phyloP scores from a whole-genome alignment of 2,329 filamentous ascomycete species.

The Colletotrichum chlorophyti region DNA sequence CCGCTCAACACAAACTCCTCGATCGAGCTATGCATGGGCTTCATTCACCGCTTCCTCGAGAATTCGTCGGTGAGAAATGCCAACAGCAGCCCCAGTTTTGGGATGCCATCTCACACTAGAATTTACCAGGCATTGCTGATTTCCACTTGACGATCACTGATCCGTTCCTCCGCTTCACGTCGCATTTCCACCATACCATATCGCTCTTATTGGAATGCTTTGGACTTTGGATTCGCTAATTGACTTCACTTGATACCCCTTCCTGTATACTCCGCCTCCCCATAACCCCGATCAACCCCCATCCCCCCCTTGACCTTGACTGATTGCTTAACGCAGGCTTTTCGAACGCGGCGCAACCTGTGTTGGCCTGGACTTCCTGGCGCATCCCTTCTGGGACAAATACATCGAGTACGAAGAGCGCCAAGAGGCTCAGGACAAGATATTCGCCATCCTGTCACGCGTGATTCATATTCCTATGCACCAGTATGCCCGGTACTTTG shows the following conservation, averaged over 20 bases:
- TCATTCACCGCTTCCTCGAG: conserved; percentile 44
- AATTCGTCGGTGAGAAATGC: conserved; percentile 74
- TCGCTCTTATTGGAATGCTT: conserved; percentile 42
- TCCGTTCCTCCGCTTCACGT: conserved; percentile 50
- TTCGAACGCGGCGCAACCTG: conserved; percentile 88
- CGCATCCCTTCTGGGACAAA: conserved; percentile 98
- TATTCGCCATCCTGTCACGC: conserved; percentile 83
- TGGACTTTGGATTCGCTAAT: conserved; percentile 57
- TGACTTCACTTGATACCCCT: conserved; percentile 58
- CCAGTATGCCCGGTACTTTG: conserved; percentile 93
- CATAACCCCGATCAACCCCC: conserved; percentile 36
- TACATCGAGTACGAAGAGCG: conserved; percentile 97
- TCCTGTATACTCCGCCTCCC: conserved; percentile 67
- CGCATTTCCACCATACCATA: conserved; percentile 41
- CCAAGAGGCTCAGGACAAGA: conserved; percentile 80
- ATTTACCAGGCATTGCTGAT: conserved; percentile 66
- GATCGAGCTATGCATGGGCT: conserved; percentile 33
- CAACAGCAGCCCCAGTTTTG: conserved; percentile 64
- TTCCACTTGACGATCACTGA: conserved; percentile 45
- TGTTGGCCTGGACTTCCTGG: conserved; percentile 91
- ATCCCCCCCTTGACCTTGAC: conserved; percentile 30
- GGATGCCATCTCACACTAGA: conserved; percentile 70
- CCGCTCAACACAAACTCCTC: conserved; percentile 51
- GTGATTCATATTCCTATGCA: conserved; percentile 93
- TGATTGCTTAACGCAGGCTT: conserved; percentile 66